Percentiles rank a stretch among this genome's conserved stretches.
These are phyloP conservation scores for Trichosporon sp. DNA, from an alignment of 1,284 basidiomycete genomes.

Conservation along the genomic window DNA sequence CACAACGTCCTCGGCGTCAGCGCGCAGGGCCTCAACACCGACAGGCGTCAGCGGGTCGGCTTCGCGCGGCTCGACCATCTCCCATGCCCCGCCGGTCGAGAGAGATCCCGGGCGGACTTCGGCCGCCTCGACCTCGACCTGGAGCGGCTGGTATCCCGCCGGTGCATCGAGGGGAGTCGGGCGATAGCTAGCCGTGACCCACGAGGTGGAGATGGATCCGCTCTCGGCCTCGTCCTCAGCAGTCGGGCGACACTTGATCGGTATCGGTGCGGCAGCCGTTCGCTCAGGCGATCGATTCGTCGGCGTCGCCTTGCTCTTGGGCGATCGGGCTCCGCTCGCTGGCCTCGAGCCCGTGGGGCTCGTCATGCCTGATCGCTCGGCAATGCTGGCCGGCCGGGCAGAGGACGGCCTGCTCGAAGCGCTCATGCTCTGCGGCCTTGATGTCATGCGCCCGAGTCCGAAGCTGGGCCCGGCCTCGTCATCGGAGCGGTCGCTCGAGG, in stretches of 20 bases:
- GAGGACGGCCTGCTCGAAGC: not conserved
- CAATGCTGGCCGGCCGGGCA: not conserved
- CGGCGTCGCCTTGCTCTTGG: not conserved
- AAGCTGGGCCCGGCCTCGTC: constrained; percentile 28
- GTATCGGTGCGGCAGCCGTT: constrained; percentile 14
- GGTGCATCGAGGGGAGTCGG: constrained; percentile 33
- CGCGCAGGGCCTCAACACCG: constrained; percentile 62
- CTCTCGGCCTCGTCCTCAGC: constrained; percentile 3
- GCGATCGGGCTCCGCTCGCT: not conserved
- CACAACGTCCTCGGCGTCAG: constrained; percentile 72
- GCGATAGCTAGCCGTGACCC: constrained; percentile 43
- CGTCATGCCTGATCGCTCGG: not conserved
- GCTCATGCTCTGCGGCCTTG: not conserved
- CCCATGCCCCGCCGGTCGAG: constrained; percentile 54
- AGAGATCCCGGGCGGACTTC: constrained; percentile 26
- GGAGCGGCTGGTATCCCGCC: constrained; percentile 15
- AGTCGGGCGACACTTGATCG: not conserved
- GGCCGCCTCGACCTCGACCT: constrained; percentile 15
- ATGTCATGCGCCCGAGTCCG: not conserved
- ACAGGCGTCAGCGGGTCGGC: constrained; percentile 27
- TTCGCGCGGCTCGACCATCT: constrained; percentile 50
- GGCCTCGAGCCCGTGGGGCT: not conserved
- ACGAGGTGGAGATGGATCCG: constrained; percentile 40
- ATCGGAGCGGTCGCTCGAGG: constrained; percentile 74
- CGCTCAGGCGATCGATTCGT: not conserved